Conservation (phyloP, 257 asterid genomes). For the Salvia rosmarinus region DNA sequence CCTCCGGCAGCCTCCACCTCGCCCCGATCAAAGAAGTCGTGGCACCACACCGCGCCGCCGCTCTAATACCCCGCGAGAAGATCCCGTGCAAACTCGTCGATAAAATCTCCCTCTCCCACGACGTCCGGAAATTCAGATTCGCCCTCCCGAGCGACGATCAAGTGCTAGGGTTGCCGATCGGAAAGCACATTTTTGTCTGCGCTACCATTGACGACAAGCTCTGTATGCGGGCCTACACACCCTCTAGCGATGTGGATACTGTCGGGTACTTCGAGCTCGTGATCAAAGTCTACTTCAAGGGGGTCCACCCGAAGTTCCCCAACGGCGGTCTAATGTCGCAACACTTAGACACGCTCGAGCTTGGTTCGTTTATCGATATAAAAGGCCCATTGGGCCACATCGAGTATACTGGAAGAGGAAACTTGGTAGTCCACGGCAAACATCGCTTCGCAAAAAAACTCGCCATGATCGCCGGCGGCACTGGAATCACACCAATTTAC, state of each 20-base stretch:
- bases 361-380: slow-evolving; percentile 63
- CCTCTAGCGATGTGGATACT: slow-evolving; percentile 62
- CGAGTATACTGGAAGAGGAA: slow-evolving; percentile 71
- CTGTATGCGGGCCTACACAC: slow-evolving; percentile 96
- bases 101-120: slow-evolving; percentile 65
- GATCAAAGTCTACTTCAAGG: slow-evolving; percentile 71
- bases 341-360: slow-evolving; percentile 52
- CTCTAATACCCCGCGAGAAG: slow-evolving; percentile 68
- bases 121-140: slow-evolving; percentile 65
- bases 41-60: slow-evolving; percentile 41
- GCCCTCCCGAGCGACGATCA: slow-evolving; percentile 73
- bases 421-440: slow-evolving; percentile 65
- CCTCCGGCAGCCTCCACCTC: slow-evolving; percentile 39
- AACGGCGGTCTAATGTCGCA: slow-evolving; percentile 92
- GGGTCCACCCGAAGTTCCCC: slow-evolving; percentile 75
- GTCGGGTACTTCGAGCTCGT: slow-evolving; percentile 81
- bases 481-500: slow-evolving; percentile 87
- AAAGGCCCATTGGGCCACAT: slow-evolving; percentile 95
- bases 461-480: slow-evolving; percentile 92
- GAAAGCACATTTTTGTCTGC: slow-evolving; percentile 80
- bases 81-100: slow-evolving; percentile 70
- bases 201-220: slow-evolving; percentile 68
- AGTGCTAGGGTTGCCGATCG: slow-evolving; percentile 73
- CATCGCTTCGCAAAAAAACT: slow-evolving; percentile 64
- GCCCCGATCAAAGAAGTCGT: slow-evolving; percentile 60